phyloP scores from a whole-genome alignment of 768 basidiomycete genomes.

The Suillus subluteus region DNA sequence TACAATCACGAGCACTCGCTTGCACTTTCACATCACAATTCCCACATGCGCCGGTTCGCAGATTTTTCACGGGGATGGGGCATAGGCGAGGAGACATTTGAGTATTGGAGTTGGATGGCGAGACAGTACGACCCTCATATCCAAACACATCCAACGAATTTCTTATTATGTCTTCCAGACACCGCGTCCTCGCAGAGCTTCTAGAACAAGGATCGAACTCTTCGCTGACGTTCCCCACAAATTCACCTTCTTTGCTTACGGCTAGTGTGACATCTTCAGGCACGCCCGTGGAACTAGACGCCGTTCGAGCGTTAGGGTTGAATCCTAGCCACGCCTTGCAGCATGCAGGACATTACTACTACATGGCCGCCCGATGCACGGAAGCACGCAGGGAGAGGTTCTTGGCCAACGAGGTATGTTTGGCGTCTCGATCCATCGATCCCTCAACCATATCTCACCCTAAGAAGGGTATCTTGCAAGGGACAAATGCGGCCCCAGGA shows the following conservation, averaged over 20 bases:
- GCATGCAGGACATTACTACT: constrained; percentile 87
- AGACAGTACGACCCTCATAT: constrained; percentile 65
- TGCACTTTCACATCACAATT: constrained; percentile 80
- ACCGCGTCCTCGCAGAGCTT: constrained; percentile 89
- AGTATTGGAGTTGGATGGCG: constrained; percentile 97
- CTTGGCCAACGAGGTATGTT: constrained; percentile 57
- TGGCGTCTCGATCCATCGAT: not conserved
- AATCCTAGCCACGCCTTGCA: constrained; percentile 86
- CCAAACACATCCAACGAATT: not conserved
- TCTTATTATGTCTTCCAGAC: constrained; percentile 45
- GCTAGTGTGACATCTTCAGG: constrained; percentile 30
- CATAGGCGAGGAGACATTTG: constrained; percentile 95
- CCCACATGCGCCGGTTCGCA: constrained; percentile 83
- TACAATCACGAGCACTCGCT: constrained; percentile 88
- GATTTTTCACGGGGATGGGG: constrained; percentile 92
- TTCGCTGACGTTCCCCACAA: constrained; percentile 62
- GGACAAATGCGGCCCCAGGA: constrained; percentile 58
- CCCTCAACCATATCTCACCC: not conserved
- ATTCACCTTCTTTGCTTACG: constrained; percentile 45
- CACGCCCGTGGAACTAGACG: constrained; percentile 52
- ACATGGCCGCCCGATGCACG: constrained; percentile 86
- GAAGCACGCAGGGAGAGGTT: constrained; percentile 76
- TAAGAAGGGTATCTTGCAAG: constrained; percentile 33
- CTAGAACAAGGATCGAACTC: constrained; percentile 79
- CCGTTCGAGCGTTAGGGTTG: constrained; percentile 63